Conservation (phyloP, 1,139 yeast species). For the Kodamaea plutei region DNA sequence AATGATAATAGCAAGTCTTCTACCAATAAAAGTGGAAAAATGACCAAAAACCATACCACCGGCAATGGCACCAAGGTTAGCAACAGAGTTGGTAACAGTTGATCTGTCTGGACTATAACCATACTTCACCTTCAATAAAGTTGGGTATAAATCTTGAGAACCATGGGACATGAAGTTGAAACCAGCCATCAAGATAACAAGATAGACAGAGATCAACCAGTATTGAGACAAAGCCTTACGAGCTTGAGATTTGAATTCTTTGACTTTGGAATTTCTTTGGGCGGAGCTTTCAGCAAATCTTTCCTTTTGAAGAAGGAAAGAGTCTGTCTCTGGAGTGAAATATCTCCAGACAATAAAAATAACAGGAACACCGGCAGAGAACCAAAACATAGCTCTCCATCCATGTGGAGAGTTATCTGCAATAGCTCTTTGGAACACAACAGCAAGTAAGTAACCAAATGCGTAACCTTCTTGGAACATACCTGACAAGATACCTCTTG, state of each 20-base stretch:
- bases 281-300: conserved; percentile 10
- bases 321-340: conserved; percentile 50
- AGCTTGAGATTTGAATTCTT: conserved; percentile 26
- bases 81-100: conserved; percentile 44
- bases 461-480: conserved; percentile 71
- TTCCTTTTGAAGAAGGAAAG: conserved; percentile 26
- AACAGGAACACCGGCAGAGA: conserved; percentile 67
- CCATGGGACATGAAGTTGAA: conserved; percentile 53
- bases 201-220: conserved; percentile 41
- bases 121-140: conserved; percentile 40
- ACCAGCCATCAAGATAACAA: conserved; percentile 44
- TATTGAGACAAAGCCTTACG: conserved; percentile 4
- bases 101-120: conserved; percentile 28
- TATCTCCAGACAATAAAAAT: conserved; percentile 53
- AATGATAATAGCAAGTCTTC: conserved; percentile 39
- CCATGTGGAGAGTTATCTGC: conserved; percentile 46
- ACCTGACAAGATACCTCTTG: conserved; percentile 63
- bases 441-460: conserved; percentile 62
- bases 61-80: conserved; percentile 46
- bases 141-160: conserved; percentile 51
- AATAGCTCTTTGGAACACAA: conserved; percentile 59
- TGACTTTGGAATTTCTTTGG: conserved; percentile 1
- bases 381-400: conserved; percentile 81
- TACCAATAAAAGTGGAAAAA: conserved; percentile 31
- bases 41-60: conserved; percentile 36